A percentile compares a stretch with the other conserved stretches of the same genome.
Evolutionary conservation across 352 stramenopile species (phyloP).

Genomic region (Nothophytophthora sp.): DNA sequence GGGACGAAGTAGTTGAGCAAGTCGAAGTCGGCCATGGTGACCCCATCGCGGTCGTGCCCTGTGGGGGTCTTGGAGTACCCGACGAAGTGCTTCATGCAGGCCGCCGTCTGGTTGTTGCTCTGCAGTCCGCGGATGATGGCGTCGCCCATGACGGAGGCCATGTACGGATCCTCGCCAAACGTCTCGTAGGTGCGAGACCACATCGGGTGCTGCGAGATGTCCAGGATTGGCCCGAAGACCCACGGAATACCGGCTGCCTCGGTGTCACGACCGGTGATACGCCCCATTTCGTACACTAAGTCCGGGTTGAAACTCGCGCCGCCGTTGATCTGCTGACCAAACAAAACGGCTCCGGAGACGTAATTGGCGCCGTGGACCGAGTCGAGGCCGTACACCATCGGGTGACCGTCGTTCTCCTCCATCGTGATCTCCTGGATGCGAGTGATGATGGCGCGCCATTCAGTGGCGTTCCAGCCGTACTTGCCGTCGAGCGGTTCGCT

Average conservation of each 20-base stretch:
- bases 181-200: conserved; percentile 92
- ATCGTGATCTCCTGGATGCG: conserved; percentile 79
- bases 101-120: conserved; percentile 50
- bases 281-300: conserved; percentile 59
- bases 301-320: conserved; percentile 87
- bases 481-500: conserved; percentile 40
- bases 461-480: conserved; percentile 45
- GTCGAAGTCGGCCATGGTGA: conserved; percentile 66
- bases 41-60: conserved; percentile 80
- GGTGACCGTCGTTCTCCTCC: conserved; percentile 55
- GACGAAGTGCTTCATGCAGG: conserved; percentile 89
- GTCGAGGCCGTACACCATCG: conserved; percentile 87
- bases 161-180: conserved; percentile 88
- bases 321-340: conserved; percentile 87
- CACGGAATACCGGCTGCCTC: conserved; percentile 81
- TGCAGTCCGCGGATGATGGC: conserved; percentile 81
- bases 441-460: conserved; percentile 65
- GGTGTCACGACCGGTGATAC: conserved; percentile 80
- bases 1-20: conserved; percentile 82
- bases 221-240: conserved; percentile 87
- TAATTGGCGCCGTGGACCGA: conserved; percentile 90
- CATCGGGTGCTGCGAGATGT: conserved; percentile 80
- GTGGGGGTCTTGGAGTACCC: conserved; percentile 72
- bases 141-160: conserved; percentile 76
- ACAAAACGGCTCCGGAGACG: conserved; percentile 70